These are phyloP conservation scores for Magnusiomyces suaveolens DNA, from an alignment of 1,139 yeast genomes.

Conservation along the genomic window DNA sequence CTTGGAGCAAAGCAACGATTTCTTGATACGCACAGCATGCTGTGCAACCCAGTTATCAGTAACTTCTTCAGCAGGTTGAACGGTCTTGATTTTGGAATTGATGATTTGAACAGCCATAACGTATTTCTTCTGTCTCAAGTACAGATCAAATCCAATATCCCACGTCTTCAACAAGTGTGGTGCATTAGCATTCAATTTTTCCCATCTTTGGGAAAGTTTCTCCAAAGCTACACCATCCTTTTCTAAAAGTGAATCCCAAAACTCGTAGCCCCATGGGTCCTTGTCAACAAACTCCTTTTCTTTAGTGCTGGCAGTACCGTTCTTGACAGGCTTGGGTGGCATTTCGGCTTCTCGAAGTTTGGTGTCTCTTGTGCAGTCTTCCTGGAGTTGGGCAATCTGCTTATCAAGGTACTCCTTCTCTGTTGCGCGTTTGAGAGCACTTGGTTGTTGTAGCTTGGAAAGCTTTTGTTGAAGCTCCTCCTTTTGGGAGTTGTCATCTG, in stretches of 20 bases:
- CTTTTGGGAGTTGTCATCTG: slow-evolving; percentile 10
- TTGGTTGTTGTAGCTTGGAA: slow-evolving; percentile 19
- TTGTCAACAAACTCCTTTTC: slow-evolving; percentile 28
- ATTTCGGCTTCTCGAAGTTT: background rate
- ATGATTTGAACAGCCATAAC: slow-evolving; percentile 40
- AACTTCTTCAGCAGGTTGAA: slow-evolving; percentile 19
- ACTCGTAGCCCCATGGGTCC: slow-evolving; percentile 38
- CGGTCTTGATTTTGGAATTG: slow-evolving; percentile 30
- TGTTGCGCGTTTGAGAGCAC: slow-evolving; percentile 20
- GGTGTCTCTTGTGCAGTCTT: slow-evolving; percentile 7
- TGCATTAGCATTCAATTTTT: slow-evolving; percentile 30
- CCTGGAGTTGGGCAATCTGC: slow-evolving; percentile 16
- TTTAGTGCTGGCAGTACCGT: slow-evolving; percentile 17
- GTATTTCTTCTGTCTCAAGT: slow-evolving; percentile 37
- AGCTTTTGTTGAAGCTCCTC: slow-evolving; percentile 33
- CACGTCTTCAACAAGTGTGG: slow-evolving; percentile 30
- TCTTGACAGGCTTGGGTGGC: background rate
- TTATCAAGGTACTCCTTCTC: slow-evolving; percentile 8
- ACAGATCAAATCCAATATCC: slow-evolving; percentile 38
- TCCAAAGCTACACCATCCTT: slow-evolving; percentile 32
- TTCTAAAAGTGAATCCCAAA: slow-evolving; percentile 23
- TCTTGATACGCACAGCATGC: slow-evolving; percentile 23
- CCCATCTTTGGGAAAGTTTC: slow-evolving; percentile 30
- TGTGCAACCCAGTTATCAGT: slow-evolving; percentile 24
- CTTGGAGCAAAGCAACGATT: slow-evolving; percentile 21